These are phyloP conservation scores for Rosa lucieae DNA, from an alignment of 306 rosid species.

Conservation along the genomic window DNA sequence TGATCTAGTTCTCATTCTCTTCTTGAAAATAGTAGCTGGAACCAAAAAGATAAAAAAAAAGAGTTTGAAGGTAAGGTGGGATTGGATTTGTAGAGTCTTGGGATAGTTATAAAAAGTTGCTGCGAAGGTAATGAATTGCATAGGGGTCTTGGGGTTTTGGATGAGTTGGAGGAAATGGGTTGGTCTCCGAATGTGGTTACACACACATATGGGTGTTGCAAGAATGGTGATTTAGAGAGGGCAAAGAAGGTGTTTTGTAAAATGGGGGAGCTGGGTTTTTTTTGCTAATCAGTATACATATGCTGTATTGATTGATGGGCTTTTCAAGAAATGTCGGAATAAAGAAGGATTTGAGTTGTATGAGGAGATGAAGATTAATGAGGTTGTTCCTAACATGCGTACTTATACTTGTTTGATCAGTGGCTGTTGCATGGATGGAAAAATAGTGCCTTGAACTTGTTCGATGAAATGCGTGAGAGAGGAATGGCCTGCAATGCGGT, in stretches of 20 bases:
- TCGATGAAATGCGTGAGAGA: slow-evolving; percentile 69
- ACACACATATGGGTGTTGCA: slow-evolving; percentile 81
- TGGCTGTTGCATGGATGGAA: slow-evolving; percentile 52
- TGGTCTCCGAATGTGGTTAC: slow-evolving; percentile 63
- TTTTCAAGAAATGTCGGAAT: slow-evolving; percentile 65
- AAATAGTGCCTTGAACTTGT: slow-evolving; percentile 47
- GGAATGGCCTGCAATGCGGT: slow-evolving; percentile 53
- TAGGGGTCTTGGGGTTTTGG: slow-evolving; percentile 57
- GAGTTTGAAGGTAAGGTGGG: slow-evolving; percentile 35
- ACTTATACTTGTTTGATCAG: slow-evolving; percentile 56
- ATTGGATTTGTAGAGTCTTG: slow-evolving; percentile 61
- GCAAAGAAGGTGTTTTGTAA: slow-evolving; percentile 60
- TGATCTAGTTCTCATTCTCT: not conserved
- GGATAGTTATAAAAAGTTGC: slow-evolving; percentile 67
- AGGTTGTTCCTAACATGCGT: slow-evolving; percentile 48
- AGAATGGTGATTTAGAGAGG: slow-evolving; percentile 53
- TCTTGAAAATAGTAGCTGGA: too few species aligned
- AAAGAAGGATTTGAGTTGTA: slow-evolving; percentile 69
- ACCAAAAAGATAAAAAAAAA: too few species aligned
- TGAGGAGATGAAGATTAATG: slow-evolving; percentile 53
- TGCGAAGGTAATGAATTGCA: slow-evolving; percentile 62
- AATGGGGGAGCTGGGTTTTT: slow-evolving; percentile 52
- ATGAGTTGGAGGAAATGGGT: slow-evolving; percentile 40
- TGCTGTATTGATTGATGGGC: slow-evolving; percentile 63
- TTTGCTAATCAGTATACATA: slow-evolving; percentile 66